These are phyloP conservation scores for Populus davidiana DNA, from an alignment of 345 rosid species.

Conservation along the genomic window DNA sequence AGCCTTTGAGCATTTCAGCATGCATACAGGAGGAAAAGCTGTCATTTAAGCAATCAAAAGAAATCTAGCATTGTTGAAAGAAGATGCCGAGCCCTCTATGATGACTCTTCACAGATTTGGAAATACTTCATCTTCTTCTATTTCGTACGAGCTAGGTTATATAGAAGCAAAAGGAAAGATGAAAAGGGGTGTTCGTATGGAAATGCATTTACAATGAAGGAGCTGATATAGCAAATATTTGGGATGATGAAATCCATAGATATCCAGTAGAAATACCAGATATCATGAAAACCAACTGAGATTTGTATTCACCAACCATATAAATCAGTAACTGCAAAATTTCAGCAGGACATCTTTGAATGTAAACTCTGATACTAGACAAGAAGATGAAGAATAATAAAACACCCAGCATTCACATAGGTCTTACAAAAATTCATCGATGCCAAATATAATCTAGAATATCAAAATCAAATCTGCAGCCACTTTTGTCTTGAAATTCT, in stretches of 20 bases:
- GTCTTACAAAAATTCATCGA: no score
- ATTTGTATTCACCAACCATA: background rate
- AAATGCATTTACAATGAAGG: background rate
- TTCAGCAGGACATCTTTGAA: background rate
- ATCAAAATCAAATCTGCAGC: no score
- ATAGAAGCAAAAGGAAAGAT: slow-evolving; percentile 8
- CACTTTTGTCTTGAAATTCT: no score
- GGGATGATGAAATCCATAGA: background rate
- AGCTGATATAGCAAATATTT: background rate
- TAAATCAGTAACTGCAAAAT: background rate
- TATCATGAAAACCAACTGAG: background rate
- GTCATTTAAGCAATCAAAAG: slow-evolving; percentile 10
- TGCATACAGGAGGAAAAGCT: slow-evolving; percentile 14
- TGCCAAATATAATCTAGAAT: no score
- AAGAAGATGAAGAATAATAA: background rate
- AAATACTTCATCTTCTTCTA: slow-evolving; percentile 12
- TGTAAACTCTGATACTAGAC: background rate
- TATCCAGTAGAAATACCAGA: slow-evolving; percentile 6
- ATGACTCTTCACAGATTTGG: slow-evolving; percentile 17
- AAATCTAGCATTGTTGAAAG: slow-evolving; percentile 1
- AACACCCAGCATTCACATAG: no score
- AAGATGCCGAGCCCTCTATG: slow-evolving; percentile 6
- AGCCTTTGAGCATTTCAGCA: slow-evolving; percentile 13
- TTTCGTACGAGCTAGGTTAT: background rate
- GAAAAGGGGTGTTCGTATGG: slow-evolving; percentile 8